A percentile compares a stretch with the other conserved stretches of the same genome.
phyloP scores from a whole-genome alignment of 2,329 filamentous ascomycete species.

The Ophiocordyceps camponoti-floridani region DNA sequence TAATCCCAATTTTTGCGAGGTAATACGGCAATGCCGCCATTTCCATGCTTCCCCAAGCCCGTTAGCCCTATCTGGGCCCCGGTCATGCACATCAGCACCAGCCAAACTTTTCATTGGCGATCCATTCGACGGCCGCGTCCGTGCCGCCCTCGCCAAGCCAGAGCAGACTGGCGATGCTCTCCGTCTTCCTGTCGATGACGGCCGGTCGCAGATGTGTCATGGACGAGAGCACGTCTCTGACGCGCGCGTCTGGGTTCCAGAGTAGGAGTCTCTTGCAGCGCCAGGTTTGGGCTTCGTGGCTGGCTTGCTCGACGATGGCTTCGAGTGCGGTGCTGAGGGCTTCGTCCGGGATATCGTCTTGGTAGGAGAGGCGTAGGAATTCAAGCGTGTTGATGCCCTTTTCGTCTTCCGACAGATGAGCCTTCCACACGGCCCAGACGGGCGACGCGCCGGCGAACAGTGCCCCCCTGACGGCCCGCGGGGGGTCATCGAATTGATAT shows the following conservation, averaged over 20 bases:
- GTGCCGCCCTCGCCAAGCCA: constrained; percentile 43
- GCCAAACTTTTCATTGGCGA: constrained; percentile 59
- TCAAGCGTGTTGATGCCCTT: constrained; percentile 43
- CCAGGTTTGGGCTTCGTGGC: constrained; percentile 55
- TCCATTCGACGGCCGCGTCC: constrained; percentile 44
- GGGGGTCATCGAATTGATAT: constrained; percentile 37
- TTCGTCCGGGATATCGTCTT: constrained; percentile 16
- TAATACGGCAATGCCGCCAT: too few relatives aligned
- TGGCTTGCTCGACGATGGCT: constrained; percentile 48
- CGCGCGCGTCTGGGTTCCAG: constrained; percentile 59
- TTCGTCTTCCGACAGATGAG: constrained; percentile 39
- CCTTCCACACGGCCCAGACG: constrained; percentile 61
- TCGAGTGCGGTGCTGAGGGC: constrained; percentile 34
- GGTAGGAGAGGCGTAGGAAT: constrained; percentile 50
- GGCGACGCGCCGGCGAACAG: constrained; percentile 22
- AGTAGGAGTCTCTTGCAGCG: constrained; percentile 51
- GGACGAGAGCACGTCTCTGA: constrained; percentile 26
- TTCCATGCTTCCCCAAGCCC: too few relatives aligned
- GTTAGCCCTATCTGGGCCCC: neutral
- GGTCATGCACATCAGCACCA: constrained; percentile 40
- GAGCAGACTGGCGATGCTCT: constrained; percentile 53
- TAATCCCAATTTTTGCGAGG: too few relatives aligned
- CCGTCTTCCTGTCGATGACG: constrained; percentile 37
- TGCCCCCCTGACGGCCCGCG: constrained; percentile 13
- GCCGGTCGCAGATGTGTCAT: constrained; percentile 27